Conservation (phyloP, 306 rosid genomes). For the Citrullus amarus region DNA sequence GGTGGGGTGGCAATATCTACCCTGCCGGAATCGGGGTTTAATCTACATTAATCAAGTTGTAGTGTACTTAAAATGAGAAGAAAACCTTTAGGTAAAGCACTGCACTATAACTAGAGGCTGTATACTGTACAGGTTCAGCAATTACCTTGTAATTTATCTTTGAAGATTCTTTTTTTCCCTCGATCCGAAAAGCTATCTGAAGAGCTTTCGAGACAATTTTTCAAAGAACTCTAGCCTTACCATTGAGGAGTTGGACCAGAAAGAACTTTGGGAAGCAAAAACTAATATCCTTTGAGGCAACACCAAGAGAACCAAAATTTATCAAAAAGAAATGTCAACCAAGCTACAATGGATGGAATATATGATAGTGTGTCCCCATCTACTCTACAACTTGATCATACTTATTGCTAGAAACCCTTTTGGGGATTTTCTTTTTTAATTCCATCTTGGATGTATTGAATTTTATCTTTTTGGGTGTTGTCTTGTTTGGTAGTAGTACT, state of each 20-base stretch:
- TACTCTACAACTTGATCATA: neutral
- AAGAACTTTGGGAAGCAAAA: neutral
- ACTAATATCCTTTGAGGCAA: neutral
- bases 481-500: neutral
- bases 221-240: neutral
- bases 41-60: neutral
- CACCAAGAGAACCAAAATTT: neutral
- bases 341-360: neutral
- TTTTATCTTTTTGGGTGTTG: neutral
- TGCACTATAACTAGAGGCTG: neutral
- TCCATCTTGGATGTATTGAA: neutral
- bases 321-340: neutral
- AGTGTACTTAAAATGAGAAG: neutral
- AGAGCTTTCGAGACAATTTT: neutral
- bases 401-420: neutral
- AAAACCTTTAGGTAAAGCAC: neutral
- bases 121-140: neutral
- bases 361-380: neutral
- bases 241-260: neutral
- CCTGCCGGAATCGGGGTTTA: neutral
- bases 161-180: neutral
- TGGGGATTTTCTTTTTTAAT: neutral
- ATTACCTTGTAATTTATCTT: neutral
- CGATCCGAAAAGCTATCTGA: neutral
- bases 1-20: neutral